Evolutionary conservation across 768 basidiomycete species (phyloP).

Genomic region (Xerocomus spinulosus): DNA sequence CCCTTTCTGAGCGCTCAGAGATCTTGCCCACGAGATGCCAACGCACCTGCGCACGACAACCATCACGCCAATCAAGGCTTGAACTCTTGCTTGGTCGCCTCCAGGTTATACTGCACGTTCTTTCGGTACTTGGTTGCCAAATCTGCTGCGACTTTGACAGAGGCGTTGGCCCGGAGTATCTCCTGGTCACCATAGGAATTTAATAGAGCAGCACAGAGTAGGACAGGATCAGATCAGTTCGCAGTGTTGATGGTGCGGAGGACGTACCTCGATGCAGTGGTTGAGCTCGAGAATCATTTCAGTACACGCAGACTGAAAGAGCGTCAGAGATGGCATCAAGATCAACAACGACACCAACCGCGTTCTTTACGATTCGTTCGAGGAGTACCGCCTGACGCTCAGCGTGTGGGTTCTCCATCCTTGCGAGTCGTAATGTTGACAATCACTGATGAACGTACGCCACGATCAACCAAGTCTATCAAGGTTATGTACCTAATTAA

Average conservation of each 20-base stretch:
- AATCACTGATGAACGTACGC: no score
- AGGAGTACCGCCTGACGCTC: constrained; percentile 88
- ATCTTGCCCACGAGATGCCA: not conserved
- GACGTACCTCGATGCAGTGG: constrained; percentile 73
- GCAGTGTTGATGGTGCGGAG: no score
- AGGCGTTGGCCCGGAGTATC: constrained; percentile 71
- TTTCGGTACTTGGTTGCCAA: constrained; percentile 83
- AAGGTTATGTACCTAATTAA: not conserved
- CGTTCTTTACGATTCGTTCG: constrained; percentile 87
- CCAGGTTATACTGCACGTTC: constrained; percentile 90
- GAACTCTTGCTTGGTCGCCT: constrained; percentile 50
- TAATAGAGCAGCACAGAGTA: no score
- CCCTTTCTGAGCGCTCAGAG: not conserved
- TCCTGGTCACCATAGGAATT: constrained; percentile 47
- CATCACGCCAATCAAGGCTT: constrained; percentile 5
- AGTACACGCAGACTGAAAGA: constrained; percentile 78
- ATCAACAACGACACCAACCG: constrained; percentile 51
- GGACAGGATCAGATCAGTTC: not conserved
- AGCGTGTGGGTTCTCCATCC: constrained; percentile 94
- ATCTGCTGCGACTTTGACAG: constrained; percentile 77
- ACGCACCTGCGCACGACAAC: not conserved
- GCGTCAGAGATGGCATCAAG: not conserved
- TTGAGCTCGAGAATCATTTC: constrained; percentile 88
- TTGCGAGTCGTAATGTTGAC: constrained; percentile 8
- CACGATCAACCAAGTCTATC: not conserved